Conservation (phyloP, 75 land plant species). For the Sequoiadendron giganteum region DNA sequence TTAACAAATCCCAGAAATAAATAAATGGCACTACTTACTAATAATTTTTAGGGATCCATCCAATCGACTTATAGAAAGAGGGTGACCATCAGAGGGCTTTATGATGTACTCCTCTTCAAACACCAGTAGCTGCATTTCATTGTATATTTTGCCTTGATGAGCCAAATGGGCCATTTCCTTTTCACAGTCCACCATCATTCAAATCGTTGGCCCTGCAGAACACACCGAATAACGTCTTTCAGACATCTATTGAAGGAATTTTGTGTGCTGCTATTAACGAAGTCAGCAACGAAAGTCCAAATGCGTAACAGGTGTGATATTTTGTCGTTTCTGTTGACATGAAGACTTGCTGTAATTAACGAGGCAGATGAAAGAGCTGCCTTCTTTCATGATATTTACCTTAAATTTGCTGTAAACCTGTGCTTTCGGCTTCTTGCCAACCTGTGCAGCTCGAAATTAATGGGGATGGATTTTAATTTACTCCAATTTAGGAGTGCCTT, state of each 20-base stretch:
- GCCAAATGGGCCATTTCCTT: background rate
- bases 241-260: background rate
- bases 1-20: background rate
- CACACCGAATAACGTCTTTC: background rate
- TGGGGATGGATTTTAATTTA: too few relatives aligned
- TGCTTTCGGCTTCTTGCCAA: too few relatives aligned
- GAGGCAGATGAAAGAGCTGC: too few relatives aligned
- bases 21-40: conserved; percentile 16
- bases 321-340: background rate
- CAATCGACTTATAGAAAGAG: conserved; percentile 47
- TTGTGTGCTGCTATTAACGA: background rate
- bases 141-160: conserved; percentile 28
- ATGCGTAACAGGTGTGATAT: background rate
- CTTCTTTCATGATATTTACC: too few relatives aligned
- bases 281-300: background rate
- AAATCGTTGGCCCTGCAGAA: background rate
- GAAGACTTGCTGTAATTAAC: background rate
- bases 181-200: background rate
- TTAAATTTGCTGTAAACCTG: too few relatives aligned
- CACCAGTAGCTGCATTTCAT: conserved; percentile 49
- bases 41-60: conserved; percentile 39
- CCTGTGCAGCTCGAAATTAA: too few relatives aligned
- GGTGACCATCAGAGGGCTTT: conserved; percentile 38
- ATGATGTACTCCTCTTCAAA: conserved; percentile 55
- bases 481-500: too few relatives aligned